Evolutionary conservation across 441 rosid genomes (phyloP), one percentile per base, ranked within the genome.

Genomic region (Gossypium aridum): DNA sequence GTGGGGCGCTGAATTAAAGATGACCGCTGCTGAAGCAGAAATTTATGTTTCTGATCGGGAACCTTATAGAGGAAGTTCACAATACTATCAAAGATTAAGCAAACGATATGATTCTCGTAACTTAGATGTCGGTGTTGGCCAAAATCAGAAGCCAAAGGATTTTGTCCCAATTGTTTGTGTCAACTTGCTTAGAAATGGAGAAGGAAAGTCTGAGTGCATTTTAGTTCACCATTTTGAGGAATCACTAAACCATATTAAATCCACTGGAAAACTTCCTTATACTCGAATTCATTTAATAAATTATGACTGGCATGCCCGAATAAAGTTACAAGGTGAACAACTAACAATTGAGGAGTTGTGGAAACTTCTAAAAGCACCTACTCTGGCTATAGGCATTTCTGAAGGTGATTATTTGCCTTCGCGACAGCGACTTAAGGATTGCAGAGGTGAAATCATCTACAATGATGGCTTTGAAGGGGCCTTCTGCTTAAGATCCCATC

Each of bases 1-100:
- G 99, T 93, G 99, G 99, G 97, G 99, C 85, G 98, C 99, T 39
- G 98, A 96, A 75, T 71, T 96, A 78, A 96, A 93, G 84, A 83
- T 95, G 57, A 93, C 94, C 17, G 90, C 98, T 55, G 94, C 97
- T 69, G 99, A 96, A 84, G 99, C 99, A 75, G 99, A 93, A 79
- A 96, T 93, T 72, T 92, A 91, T 89, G 96, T 96, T 81, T 85
- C 97, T 54, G 90, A 88, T 77, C 85, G 75, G 70, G 97, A 90
- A 82, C 98, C 99, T 7, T 96, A 93, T 76, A 92, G 88, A 86
- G 98, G 99, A 80, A 96, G 99, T 75, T 69, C 86, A 26, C 86
- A 91, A 79, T 93, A 96, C 81, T 95, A 92, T 81, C 85, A 84
- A 76, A 92, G 99, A 83, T 83, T 93, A 86, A 91, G 90, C 85